A percentile compares a stretch with the other conserved stretches of the same genome.
These are phyloP conservation scores for Suillus variegatus DNA, from an alignment of 768 basidiomycete genomes.

Conservation along the genomic window DNA sequence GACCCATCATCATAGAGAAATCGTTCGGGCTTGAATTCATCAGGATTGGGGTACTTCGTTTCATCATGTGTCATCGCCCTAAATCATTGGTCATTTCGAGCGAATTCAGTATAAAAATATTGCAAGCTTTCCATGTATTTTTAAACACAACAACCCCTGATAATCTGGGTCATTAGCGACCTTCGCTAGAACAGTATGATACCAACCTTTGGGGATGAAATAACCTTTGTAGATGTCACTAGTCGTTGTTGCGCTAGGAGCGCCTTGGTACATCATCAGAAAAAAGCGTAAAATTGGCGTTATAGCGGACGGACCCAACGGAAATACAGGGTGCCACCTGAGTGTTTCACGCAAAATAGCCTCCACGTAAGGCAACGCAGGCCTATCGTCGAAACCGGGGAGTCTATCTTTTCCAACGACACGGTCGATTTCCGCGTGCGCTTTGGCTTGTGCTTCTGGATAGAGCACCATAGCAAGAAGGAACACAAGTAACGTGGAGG, in stretches of 20 bases:
- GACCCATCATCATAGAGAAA: background rate
- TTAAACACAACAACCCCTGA: background rate
- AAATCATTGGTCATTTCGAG: background rate
- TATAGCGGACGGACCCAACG: background rate
- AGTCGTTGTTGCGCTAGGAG: background rate
- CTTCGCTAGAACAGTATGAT: background rate
- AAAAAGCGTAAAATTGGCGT: background rate
- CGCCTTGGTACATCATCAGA: background rate
- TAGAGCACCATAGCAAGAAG: background rate
- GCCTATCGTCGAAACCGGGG: background rate
- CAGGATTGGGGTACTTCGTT: background rate
- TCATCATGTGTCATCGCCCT: background rate
- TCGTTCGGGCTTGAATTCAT: background rate
- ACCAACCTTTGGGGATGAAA: background rate
- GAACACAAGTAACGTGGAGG: background rate
- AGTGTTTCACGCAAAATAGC: background rate
- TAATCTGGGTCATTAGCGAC: background rate
- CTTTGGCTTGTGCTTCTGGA: background rate
- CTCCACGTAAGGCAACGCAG: background rate
- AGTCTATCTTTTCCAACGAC: background rate
- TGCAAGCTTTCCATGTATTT: background rate
- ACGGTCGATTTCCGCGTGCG: background rate
- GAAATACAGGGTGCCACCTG: background rate
- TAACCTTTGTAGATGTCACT: background rate
- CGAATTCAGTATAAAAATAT: background rate